Evolutionary conservation across 2,329 filamentous ascomycete genomes (phyloP).

Genomic region (Sarocladium strictum): DNA sequence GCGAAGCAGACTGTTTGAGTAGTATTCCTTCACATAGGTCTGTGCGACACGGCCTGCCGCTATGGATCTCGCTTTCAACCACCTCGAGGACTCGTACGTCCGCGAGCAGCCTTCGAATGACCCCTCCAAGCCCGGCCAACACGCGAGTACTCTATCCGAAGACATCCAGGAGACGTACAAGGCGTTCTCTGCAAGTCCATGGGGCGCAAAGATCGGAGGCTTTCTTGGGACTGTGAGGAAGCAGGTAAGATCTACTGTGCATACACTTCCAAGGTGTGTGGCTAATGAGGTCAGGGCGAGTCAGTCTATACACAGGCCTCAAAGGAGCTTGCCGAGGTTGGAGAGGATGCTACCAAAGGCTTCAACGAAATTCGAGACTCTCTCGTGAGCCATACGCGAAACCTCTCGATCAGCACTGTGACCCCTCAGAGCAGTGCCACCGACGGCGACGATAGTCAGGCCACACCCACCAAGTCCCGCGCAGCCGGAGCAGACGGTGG

Average conservation of each 20-base stretch:
- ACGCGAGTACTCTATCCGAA: constrained; percentile 61
- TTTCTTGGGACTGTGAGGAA: constrained; percentile 90
- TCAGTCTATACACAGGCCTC: constrained; percentile 71
- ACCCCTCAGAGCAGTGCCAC: constrained; percentile 2
- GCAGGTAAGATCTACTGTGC: constrained; percentile 53
- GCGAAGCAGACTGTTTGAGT: no score
- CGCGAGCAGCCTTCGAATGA: constrained; percentile 40
- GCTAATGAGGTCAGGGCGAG: constrained; percentile 54
- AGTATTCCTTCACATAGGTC: neutral
- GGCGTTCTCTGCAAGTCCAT: constrained; percentile 83
- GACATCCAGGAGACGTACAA: constrained; percentile 95
- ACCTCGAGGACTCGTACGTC: constrained; percentile 77
- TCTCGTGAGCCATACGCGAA: constrained; percentile 67
- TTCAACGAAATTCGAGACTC: constrained; percentile 63
- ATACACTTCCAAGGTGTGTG: constrained; percentile 2
- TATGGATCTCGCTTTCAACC: constrained; percentile 98
- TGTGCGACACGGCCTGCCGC: constrained; percentile 10
- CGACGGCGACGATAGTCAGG: constrained; percentile 30
- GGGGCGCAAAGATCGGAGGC: constrained; percentile 83
- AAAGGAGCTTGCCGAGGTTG: constrained; percentile 70
- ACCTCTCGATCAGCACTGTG: constrained; percentile 57
- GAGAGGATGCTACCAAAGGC: constrained; percentile 76
- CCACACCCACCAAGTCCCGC: constrained; percentile 40
- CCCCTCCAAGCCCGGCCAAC: constrained; percentile 30
- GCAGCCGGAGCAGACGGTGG: constrained; percentile 31